A percentile compares a stretch with the other conserved stretches of the same genome.
phyloP scores from a whole-genome alignment of 345 rosid species.

The Excoecaria cochinchinensis region DNA sequence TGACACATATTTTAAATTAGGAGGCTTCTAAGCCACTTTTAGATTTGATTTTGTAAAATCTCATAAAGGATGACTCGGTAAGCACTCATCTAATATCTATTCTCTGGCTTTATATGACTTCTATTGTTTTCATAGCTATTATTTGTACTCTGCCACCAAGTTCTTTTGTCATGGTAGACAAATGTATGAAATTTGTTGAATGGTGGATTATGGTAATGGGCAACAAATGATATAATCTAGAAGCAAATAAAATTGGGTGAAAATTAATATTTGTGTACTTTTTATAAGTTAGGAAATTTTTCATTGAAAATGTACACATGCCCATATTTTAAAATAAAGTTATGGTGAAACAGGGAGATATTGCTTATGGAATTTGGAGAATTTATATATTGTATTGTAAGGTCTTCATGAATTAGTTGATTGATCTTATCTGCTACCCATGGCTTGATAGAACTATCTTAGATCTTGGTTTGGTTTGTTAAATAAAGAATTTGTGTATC shows the following conservation, averaged over 20 bases:
- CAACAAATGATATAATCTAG: neutral
- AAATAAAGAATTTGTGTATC: neutral
- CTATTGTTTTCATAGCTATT: neutral
- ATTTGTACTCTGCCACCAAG: neutral
- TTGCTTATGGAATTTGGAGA: neutral
- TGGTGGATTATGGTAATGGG: neutral
- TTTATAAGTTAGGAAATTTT: neutral
- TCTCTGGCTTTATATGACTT: neutral
- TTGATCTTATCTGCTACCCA: neutral
- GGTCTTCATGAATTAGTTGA: neutral
- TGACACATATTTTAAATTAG: slow-evolving; percentile 62
- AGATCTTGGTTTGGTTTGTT: neutral
- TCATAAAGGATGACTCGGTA: slow-evolving; percentile 67
- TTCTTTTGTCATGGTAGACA: neutral
- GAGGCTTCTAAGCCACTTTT: slow-evolving; percentile 57
- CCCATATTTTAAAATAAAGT: neutral
- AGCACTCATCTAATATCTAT: slow-evolving; percentile 21
- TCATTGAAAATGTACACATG: neutral
- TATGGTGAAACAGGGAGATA: neutral
- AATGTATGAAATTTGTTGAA: neutral
- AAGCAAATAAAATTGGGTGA: neutral
- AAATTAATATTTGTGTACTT: neutral
- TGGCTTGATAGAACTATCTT: neutral
- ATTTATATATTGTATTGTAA: neutral
- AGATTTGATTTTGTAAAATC: slow-evolving; percentile 64